Percentiles rank a stretch among this genome's conserved stretches.
Conservation (phyloP, 2,329 filamentous ascomycete genomes). For the Colletotrichum viniferum region DNA sequence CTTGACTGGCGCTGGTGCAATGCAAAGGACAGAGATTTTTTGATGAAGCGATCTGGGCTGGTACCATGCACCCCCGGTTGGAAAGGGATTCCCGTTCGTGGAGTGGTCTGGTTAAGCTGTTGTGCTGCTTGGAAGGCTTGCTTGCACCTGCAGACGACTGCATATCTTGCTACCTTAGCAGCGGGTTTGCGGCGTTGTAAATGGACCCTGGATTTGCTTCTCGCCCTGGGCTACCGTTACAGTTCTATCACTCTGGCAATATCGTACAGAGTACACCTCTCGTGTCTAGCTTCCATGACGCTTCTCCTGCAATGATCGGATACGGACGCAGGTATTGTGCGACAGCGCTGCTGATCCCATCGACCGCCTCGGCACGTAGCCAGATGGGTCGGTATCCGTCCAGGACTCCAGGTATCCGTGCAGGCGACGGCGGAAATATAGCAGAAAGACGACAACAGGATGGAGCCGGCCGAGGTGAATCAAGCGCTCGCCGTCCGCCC, state of each 20-base stretch:
- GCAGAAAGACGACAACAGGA: neutral
- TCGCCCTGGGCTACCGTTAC: neutral
- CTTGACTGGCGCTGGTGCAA: neutral
- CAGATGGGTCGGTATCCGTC: neutral
- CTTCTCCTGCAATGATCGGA: neutral
- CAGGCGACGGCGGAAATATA: neutral
- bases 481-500: neutral
- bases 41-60: neutral
- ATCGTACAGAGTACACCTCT: neutral
- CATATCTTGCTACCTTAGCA: neutral
- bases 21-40: neutral
- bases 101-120: neutral
- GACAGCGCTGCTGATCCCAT: neutral
- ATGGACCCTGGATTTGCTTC: conserved; percentile 14
- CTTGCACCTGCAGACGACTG: neutral
- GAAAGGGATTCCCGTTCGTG: neutral
- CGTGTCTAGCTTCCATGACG: neutral
- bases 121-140: neutral
- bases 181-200: conserved; percentile 13
- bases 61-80: no score
- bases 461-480: neutral
- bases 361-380: neutral
- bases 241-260: neutral
- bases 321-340: neutral
- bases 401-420: neutral